Evolutionary conservation across 305 asterid genomes (phyloP), one percentile per base, ranked within the genome.

Genomic region (Solanum hybrid): DNA sequence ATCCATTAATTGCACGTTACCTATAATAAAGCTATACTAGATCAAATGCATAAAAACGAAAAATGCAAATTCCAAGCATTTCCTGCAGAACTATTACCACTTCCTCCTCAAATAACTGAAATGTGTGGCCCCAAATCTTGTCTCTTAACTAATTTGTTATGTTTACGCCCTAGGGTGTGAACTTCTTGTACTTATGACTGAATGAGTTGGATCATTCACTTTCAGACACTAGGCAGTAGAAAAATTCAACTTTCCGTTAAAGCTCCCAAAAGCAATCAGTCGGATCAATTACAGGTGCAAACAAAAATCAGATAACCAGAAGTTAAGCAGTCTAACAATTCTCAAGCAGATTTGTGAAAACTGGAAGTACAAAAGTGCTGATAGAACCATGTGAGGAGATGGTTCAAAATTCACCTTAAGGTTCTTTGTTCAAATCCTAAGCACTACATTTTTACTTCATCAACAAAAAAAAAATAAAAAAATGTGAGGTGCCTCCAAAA

Each of bases 241-340:
- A 31, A 56, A 31, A 20, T 22, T 51, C 13, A 84, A 85, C 76
- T 31, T 82, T 10, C 73, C 40, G 26, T 14, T 51, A 31, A 51
- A 84, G 75, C 87, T 56, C 32, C 76, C 42, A 31, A 85, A 56
- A 56, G 40, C 87, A 85, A 85, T 85, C 87, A 85, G 87, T 31
- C 40, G 6, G 46, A 60, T 14, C 75, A 85, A 85, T 85, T 46
- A 46, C 29, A 20, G 87, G 76, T 51, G 75, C 76, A 31, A 51
- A 56, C 46, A 85, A 85, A 85, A 31, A 60, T 85, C 46, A 31
- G 22, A 85, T 56, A 56, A 46, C 24, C 87, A 85, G 87, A 71
- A 84, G 29, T 31, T 31, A 5, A 71, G 87, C 75, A 31, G 73
- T 84, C 72, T 82, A 66, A 82, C 20, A 81, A 82, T 82, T 29